Conservation (phyloP, 176 grass and related monocot genomes). For the Luzula sylvatica region DNA sequence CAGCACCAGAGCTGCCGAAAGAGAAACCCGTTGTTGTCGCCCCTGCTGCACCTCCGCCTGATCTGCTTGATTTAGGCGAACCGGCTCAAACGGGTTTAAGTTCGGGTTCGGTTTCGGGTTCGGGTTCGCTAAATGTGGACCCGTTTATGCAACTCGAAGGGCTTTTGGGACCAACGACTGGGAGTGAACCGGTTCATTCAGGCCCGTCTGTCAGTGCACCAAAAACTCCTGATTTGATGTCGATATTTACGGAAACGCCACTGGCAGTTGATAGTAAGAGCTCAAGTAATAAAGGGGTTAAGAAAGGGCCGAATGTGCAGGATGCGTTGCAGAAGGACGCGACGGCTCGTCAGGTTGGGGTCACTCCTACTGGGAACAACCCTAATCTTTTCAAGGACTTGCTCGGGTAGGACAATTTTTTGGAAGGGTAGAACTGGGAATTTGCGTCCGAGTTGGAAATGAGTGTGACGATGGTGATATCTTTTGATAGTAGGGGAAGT, state of each 20-base stretch:
- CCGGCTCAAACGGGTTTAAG: slow-evolving; percentile 28
- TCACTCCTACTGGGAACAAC: slow-evolving; percentile 81
- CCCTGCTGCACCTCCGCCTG: slow-evolving; percentile 52
- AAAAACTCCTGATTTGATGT: slow-evolving; percentile 60
- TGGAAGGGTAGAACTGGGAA: not conserved
- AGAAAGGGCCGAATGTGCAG: slow-evolving; percentile 68
- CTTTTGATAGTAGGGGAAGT: slow-evolving; percentile 11
- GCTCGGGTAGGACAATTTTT: slow-evolving; percentile 40
- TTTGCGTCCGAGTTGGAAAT: slow-evolving; percentile 6
- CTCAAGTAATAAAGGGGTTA: slow-evolving; percentile 20
- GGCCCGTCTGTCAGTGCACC: slow-evolving; percentile 19
- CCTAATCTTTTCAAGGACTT: slow-evolving; percentile 92
- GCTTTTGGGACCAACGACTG: slow-evolving; percentile 44
- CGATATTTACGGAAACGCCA: slow-evolving; percentile 39
- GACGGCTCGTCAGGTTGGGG: slow-evolving; percentile 67
- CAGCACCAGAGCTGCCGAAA: slow-evolving; percentile 35
- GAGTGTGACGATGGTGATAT: not conserved
- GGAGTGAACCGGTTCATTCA: slow-evolving; percentile 16
- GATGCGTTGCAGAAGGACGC: slow-evolving; percentile 80
- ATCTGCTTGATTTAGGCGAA: slow-evolving; percentile 85
- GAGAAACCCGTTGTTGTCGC: slow-evolving; percentile 29
- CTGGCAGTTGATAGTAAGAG: slow-evolving; percentile 21
- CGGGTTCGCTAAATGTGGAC: slow-evolving; percentile 31
- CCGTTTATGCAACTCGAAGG: slow-evolving; percentile 87
- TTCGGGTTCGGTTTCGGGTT: no score